Percentiles rank a stretch among this genome's conserved stretches.
Conservation (phyloP, 768 basidiomycete species). For the Epithele typhae region DNA sequence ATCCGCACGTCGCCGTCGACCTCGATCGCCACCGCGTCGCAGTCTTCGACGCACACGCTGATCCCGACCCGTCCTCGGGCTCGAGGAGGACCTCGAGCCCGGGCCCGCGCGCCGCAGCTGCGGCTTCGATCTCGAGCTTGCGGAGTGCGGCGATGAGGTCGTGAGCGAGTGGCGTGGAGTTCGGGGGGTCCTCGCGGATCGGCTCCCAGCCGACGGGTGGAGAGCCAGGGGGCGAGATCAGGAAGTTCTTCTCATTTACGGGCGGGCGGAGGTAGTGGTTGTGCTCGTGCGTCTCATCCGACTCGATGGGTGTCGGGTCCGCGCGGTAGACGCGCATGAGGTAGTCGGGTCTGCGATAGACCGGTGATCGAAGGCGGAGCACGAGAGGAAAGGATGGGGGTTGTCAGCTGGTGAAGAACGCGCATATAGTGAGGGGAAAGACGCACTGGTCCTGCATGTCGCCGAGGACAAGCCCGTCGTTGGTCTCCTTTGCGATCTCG, state of each 20-base stretch:
- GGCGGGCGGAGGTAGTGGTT: constrained; percentile 71
- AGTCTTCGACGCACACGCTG: constrained; percentile 76
- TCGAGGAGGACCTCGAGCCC: constrained; percentile 59
- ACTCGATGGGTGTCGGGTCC: constrained; percentile 60
- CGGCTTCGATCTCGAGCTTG: constrained; percentile 55
- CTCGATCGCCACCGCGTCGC: constrained; percentile 38
- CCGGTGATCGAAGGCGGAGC: neutral
- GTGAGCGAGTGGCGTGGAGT: constrained; percentile 74
- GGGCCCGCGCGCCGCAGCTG: constrained; percentile 27
- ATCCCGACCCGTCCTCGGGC: constrained; percentile 66
- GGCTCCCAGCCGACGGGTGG: constrained; percentile 98
- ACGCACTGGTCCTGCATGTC: constrained; percentile 48
- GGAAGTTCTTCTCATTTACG: constrained; percentile 83
- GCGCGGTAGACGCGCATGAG: constrained; percentile 69
- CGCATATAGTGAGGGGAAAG: neutral
- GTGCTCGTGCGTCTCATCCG: constrained; percentile 20
- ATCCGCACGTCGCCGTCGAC: constrained; percentile 25
- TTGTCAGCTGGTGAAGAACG: neutral
- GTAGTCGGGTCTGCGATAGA: constrained; percentile 37
- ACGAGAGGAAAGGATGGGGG: neutral
- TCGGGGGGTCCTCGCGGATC: constrained; percentile 87
- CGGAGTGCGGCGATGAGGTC: constrained; percentile 81
- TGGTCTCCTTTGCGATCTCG: constrained; percentile 58
- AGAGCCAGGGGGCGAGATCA: constrained; percentile 97
- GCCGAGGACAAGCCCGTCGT: constrained; percentile 62